A percentile compares a stretch with the other conserved stretches of the same genome.
phyloP scores from a whole-genome alignment of 352 stramenopile genomes.

The Albugo laibachii region DNA sequence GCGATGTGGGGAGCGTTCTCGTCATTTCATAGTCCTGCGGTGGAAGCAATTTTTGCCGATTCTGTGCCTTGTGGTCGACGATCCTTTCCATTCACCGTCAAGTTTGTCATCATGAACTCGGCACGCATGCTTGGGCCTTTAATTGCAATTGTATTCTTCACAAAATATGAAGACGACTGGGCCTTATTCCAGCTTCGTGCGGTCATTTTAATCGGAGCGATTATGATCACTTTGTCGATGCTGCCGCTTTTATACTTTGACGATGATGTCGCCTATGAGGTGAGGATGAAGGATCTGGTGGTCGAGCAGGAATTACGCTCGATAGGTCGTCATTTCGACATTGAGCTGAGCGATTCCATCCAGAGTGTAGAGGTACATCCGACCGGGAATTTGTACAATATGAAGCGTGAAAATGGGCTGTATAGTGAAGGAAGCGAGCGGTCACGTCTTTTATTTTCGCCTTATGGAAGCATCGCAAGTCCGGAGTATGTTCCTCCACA shows the following conservation, averaged over 20 bases:
- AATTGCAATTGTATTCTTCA: conserved; percentile 43
- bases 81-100: conserved; percentile 58
- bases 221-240: conserved; percentile 36
- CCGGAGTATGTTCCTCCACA: neutral
- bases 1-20: conserved; percentile 61
- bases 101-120: conserved; percentile 34
- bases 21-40: conserved; percentile 45
- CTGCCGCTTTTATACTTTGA: conserved; percentile 55
- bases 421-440: neutral
- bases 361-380: conserved; percentile 1
- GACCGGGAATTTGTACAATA: neutral
- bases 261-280: conserved; percentile 57
- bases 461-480: neutral
- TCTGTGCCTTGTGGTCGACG: conserved; percentile 44
- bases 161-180: conserved; percentile 56
- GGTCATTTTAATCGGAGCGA: conserved; percentile 42
- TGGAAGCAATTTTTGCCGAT: conserved; percentile 73
- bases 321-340: conserved; percentile 40
- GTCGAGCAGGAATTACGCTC: conserved; percentile 41
- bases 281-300: conserved; percentile 22
- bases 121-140: conserved; percentile 30
- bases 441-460: neutral
- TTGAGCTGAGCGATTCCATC: conserved; percentile 23
- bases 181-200: conserved; percentile 27
- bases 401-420: neutral